Conservation (phyloP, 805 yeast genomes). For the Helenozyma rhizophorensis region DNA sequence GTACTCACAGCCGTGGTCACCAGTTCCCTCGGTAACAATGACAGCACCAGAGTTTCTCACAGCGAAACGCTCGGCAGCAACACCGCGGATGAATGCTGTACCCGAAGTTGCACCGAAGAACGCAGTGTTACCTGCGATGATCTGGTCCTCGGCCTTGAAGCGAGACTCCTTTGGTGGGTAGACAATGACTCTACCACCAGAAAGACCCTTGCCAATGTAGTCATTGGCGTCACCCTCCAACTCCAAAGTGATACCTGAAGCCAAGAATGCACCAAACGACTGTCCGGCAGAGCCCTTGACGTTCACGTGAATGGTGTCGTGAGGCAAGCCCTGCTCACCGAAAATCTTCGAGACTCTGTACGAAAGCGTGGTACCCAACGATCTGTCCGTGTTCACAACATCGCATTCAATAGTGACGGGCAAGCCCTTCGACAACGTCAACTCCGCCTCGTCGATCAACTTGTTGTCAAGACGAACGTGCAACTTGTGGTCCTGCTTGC, state of each 20-base stretch:
- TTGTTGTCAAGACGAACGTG: slow-evolving; percentile 94
- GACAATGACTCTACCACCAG: slow-evolving; percentile 91
- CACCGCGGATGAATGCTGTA: slow-evolving; percentile 88
- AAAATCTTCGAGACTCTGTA: slow-evolving; percentile 90
- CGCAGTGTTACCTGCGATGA: slow-evolving; percentile 95
- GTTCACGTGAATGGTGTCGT: slow-evolving; percentile 92
- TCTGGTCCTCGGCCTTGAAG: slow-evolving; percentile 94
- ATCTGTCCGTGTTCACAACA: slow-evolving; percentile 93
- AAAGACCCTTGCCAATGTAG: slow-evolving; percentile 94
- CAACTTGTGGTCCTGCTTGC: slow-evolving; percentile 90
- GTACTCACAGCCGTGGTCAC: slow-evolving; percentile 98
- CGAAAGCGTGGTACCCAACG: slow-evolving; percentile 91
- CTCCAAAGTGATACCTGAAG: slow-evolving; percentile 92
- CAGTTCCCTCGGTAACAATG: slow-evolving; percentile 94
- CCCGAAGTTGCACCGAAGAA: slow-evolving; percentile 98
- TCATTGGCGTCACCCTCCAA: slow-evolving; percentile 97
- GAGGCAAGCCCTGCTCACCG: slow-evolving; percentile 92
- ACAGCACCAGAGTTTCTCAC: slow-evolving; percentile 98
- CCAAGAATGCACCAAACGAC: slow-evolving; percentile 96
- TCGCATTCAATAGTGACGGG: slow-evolving; percentile 93
- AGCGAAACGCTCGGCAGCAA: slow-evolving; percentile 97
- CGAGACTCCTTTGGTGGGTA: slow-evolving; percentile 83
- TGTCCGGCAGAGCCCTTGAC: slow-evolving; percentile 95
- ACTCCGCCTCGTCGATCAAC: slow-evolving; percentile 91
- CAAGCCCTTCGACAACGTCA: slow-evolving; percentile 92